A percentile compares a stretch with the other conserved stretches of the same genome.
Evolutionary conservation across 2,329 filamentous ascomycete genomes (phyloP).

Genomic region (Colletotrichum destructivum): DNA sequence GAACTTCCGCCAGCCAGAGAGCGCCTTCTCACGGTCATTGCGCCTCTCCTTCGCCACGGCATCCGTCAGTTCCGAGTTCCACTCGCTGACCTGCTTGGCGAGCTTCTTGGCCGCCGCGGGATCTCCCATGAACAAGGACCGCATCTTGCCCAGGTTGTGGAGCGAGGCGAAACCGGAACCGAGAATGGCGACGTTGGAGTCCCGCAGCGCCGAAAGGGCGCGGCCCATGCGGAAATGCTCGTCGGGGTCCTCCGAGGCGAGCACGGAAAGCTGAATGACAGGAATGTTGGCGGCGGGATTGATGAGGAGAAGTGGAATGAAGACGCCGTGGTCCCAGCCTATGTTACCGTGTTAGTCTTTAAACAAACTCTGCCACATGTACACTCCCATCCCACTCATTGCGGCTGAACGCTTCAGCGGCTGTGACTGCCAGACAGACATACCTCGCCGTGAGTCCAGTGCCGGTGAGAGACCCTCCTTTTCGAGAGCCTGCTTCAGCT

Average conservation of each 20-base stretch:
- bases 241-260: slow-evolving; percentile 64
- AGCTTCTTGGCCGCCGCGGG: slow-evolving; percentile 46
- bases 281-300: slow-evolving; percentile 67
- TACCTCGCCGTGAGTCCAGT: slow-evolving; percentile 56
- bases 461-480: slow-evolving; percentile 60
- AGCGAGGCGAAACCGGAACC: slow-evolving; percentile 74
- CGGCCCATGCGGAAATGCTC: slow-evolving; percentile 67
- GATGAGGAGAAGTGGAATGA: slow-evolving; percentile 70
- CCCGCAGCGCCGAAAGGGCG: slow-evolving; percentile 65
- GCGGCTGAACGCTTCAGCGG: slow-evolving; percentile 40
- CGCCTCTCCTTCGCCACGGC: slow-evolving; percentile 54
- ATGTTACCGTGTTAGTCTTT: not conserved
- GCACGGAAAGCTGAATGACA: slow-evolving; percentile 71
- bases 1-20: slow-evolving; percentile 64
- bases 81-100: slow-evolving; percentile 51
- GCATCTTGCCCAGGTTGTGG: slow-evolving; percentile 68
- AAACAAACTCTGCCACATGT: not conserved
- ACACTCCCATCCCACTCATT: not conserved
- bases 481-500: slow-evolving; percentile 62
- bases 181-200: slow-evolving; percentile 69
- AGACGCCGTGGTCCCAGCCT: slow-evolving; percentile 74
- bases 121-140: slow-evolving; percentile 50
- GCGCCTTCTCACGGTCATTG: slow-evolving; percentile 55
- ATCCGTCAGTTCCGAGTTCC: slow-evolving; percentile 63
- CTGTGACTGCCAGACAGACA: not conserved